phyloP scores from a whole-genome alignment of 139 green algal species.

The Penium margaritaceum region DNA sequence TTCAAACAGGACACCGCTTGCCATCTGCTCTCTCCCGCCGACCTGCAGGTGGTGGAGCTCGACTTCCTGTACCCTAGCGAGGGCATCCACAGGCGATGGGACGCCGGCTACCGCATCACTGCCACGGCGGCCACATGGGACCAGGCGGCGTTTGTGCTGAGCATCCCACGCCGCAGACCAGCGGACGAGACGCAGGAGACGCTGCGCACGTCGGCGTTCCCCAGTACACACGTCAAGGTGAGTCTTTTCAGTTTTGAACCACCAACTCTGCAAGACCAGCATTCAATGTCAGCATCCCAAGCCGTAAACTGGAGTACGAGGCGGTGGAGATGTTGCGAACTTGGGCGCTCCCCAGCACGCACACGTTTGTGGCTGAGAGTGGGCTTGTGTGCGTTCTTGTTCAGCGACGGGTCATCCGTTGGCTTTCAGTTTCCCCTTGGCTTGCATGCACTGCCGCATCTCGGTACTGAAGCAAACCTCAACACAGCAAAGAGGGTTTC shows the following conservation, averaged over 20 bases:
- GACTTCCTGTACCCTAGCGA: slow-evolving; percentile 98
- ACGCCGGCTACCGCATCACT: slow-evolving; percentile 90
- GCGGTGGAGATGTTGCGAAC: too few relatives aligned
- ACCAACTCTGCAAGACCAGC: too few relatives aligned
- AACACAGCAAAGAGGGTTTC: too few relatives aligned
- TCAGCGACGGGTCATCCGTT: too few relatives aligned
- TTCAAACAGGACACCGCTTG: not conserved
- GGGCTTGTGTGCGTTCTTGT: not conserved
- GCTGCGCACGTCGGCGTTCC: slow-evolving; percentile 85
- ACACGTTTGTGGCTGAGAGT: not conserved
- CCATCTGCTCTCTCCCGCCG: not conserved
- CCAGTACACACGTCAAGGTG: slow-evolving; percentile 83
- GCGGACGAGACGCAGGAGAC: slow-evolving; percentile 94
- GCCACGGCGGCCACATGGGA: slow-evolving; percentile 87
- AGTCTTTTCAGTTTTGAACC: too few relatives aligned
- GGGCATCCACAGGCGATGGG: slow-evolving; percentile 90
- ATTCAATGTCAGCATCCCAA: not conserved
- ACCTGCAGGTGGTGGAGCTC: slow-evolving; percentile 80
- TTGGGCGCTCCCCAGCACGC: not conserved
- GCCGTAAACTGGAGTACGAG: too few relatives aligned
- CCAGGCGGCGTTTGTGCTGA: slow-evolving; percentile 74
- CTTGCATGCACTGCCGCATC: not conserved
- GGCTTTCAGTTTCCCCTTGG: not conserved
- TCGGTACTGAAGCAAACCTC: too few relatives aligned
- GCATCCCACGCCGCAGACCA: slow-evolving; percentile 68